Evolutionary conservation across 345 rosid species (phyloP).

Genomic region (Brassica cretica): DNA sequence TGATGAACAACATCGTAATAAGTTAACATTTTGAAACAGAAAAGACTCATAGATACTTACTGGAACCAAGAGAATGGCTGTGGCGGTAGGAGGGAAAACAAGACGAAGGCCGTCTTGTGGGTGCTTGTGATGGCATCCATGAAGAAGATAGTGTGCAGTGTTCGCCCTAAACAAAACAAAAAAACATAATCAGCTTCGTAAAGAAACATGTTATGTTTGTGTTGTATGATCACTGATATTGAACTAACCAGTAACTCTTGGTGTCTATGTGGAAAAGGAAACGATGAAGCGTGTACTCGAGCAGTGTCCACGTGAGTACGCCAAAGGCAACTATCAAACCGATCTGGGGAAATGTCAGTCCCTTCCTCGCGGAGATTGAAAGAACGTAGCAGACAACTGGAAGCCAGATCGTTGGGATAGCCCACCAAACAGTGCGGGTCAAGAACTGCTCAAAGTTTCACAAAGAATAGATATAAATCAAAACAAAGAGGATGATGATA

Average conservation of each 20-base stretch:
- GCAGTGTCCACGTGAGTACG: slow-evolving; percentile 77
- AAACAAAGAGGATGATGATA: slow-evolving; percentile 3
- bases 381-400: slow-evolving; percentile 71
- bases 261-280: slow-evolving; percentile 94
- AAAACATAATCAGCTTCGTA: slow-evolving; percentile 10
- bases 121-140: slow-evolving; percentile 92
- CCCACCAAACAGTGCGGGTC: slow-evolving; percentile 97
- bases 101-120: slow-evolving; percentile 86
- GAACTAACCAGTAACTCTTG: slow-evolving; percentile 75
- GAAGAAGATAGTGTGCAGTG: slow-evolving; percentile 77
- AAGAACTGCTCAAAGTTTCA: slow-evolving; percentile 57
- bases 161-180: slow-evolving; percentile 53
- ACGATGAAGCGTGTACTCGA: slow-evolving; percentile 90
- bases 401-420: slow-evolving; percentile 86
- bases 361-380: slow-evolving; percentile 63
- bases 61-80: slow-evolving; percentile 64
- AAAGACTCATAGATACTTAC: slow-evolving; percentile 45
- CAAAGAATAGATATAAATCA: background rate
- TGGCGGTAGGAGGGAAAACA: slow-evolving; percentile 82
- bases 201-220: background rate
- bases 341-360: slow-evolving; percentile 56
- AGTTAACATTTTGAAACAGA: background rate
- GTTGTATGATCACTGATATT: background rate
- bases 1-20: background rate
- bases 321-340: slow-evolving; percentile 63